A percentile compares a stretch with the other conserved stretches of the same genome.
Evolutionary conservation across 768 basidiomycete species (phyloP).

Genomic region (Tremella mesenterica): DNA sequence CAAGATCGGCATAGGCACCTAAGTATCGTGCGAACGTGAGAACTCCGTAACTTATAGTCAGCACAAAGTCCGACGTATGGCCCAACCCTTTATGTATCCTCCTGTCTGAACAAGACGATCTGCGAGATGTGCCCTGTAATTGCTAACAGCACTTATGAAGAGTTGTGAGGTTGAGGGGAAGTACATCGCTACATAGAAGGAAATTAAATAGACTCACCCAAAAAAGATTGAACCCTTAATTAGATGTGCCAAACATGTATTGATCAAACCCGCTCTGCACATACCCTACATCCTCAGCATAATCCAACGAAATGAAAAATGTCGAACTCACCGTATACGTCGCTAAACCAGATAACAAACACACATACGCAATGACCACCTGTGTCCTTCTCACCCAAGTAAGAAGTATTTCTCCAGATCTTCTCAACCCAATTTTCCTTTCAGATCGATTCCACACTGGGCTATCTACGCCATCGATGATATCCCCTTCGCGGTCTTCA

Average conservation of each 20-base stretch:
- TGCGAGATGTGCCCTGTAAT: no score
- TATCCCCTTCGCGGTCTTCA: constrained; percentile 15
- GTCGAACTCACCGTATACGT: constrained; percentile 54
- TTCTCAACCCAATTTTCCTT: not conserved
- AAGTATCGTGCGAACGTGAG: constrained; percentile 88
- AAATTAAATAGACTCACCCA: no score
- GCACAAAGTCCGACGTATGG: not conserved
- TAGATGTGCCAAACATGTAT: constrained; percentile 69
- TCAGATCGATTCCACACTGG: constrained; percentile 1
- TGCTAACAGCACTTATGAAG: no score
- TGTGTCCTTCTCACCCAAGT: constrained; percentile 52
- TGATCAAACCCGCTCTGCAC: constrained; percentile 67
- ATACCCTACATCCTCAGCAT: constrained; percentile 50
- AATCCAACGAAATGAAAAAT: not conserved
- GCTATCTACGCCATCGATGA: constrained; percentile 8
- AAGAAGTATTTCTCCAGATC: constrained; percentile 31
- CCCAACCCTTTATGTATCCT: no score
- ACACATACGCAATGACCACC: constrained; percentile 62
- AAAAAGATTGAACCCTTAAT: constrained; percentile 86
- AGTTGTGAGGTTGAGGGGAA: no score
- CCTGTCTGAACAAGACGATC: not conserved
- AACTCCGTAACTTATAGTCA: constrained; percentile 56
- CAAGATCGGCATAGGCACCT: constrained; percentile 71
- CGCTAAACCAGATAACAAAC: constrained; percentile 61
- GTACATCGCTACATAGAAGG: no score